Evolutionary conservation across 2,329 filamentous ascomycete genomes (phyloP).

Genomic region (Xylaria digitata): DNA sequence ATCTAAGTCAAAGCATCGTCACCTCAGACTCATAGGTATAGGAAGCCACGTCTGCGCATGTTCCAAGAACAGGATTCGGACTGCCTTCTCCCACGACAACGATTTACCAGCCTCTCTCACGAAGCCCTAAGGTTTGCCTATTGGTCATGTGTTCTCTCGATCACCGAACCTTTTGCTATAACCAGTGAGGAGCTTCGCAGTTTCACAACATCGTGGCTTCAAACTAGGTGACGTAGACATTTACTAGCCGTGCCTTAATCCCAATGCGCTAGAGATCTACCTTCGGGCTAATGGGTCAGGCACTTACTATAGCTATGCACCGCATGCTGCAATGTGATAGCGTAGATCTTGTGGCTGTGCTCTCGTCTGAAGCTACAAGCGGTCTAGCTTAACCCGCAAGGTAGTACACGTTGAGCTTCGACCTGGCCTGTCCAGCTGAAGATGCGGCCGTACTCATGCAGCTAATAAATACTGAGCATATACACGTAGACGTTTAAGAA

Average conservation of each 20-base stretch:
- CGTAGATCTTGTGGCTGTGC: constrained; percentile 29
- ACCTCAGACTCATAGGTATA: no score
- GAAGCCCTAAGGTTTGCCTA: neutral
- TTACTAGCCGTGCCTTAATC: neutral
- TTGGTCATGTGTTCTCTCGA: neutral
- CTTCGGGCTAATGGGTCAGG: constrained; percentile 22
- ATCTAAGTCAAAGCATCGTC: no score
- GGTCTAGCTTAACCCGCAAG: constrained; percentile 18
- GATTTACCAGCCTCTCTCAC: neutral
- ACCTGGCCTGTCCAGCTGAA: constrained; percentile 27
- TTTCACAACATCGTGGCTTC: neutral
- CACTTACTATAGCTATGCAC: neutral
- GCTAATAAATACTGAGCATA: neutral
- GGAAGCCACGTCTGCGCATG: no score
- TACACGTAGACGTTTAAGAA: neutral
- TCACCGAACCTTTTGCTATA: neutral
- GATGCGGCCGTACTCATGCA: constrained; percentile 3
- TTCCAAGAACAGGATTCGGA: neutral
- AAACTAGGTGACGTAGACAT: constrained; percentile 10
- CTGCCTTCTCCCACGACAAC: neutral
- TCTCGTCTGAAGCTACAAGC: constrained; percentile 15
- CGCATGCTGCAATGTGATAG: neutral
- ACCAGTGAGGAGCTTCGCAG: neutral
- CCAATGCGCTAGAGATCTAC: neutral
- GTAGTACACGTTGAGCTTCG: neutral